Percentiles rank a stretch among this genome's conserved stretches.
Evolutionary conservation across 176 grass and related monocot genomes (phyloP).

Genomic region (Themeda triandra): DNA sequence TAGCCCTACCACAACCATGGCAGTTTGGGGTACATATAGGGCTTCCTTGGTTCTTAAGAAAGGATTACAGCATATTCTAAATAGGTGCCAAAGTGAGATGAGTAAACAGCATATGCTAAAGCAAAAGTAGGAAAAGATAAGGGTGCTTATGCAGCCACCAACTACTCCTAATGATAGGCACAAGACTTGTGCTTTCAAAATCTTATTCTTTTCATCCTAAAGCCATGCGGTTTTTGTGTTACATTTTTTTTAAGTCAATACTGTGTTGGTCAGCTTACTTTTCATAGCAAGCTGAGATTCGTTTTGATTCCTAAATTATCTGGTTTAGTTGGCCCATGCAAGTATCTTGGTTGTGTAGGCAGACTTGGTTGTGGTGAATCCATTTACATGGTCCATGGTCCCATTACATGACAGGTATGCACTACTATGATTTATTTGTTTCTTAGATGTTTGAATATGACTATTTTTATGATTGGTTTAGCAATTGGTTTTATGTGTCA

Average conservation of each 20-base stretch:
- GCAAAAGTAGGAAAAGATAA: no score
- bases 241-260: not conserved
- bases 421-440: not conserved
- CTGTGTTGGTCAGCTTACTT: not conserved
- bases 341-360: slow-evolving; percentile 50
- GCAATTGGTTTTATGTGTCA: no score
- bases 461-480: not conserved
- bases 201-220: not conserved
- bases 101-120: no score
- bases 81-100: no score
- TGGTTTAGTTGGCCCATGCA: not conserved
- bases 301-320: not conserved
- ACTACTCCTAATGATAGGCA: no score
- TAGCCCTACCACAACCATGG: no score
- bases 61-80: no score
- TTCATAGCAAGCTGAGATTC: not conserved
- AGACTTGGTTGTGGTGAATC: slow-evolving; percentile 82
- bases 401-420: slow-evolving; percentile 81
- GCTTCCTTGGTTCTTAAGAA: no score
- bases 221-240: not conserved
- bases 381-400: slow-evolving; percentile 82
- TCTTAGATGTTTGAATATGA: not conserved
- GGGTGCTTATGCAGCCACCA: no score
- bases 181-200: no score
- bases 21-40: no score